These are phyloP conservation scores for Globisporangium okanoganense DNA, from an alignment of 352 stramenopile genomes.

Conservation along the genomic window DNA sequence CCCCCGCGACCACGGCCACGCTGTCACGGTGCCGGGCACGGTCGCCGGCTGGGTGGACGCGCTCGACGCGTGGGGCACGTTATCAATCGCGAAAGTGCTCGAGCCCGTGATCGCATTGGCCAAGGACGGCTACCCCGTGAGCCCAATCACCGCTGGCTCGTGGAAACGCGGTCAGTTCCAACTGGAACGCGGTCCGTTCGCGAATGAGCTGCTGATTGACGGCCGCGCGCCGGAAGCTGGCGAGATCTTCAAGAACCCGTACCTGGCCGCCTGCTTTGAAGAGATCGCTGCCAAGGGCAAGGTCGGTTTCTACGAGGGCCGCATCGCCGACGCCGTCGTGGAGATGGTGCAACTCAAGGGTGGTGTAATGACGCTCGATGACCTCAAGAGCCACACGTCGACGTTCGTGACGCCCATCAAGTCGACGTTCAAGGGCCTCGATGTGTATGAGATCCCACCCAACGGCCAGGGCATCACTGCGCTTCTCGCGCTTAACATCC, in stretches of 20 bases:
- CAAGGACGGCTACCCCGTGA: conserved; percentile 92
- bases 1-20: conserved; percentile 55
- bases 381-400: conserved; percentile 84
- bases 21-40: conserved; percentile 89
- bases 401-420: conserved; percentile 91
- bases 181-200: conserved; percentile 54
- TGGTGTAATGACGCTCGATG: conserved; percentile 73
- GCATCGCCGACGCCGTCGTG: conserved; percentile 87
- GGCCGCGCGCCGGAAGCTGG: conserved; percentile 51
- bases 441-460: conserved; percentile 93
- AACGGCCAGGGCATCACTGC: conserved; percentile 96
- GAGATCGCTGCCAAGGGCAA: conserved; percentile 86
- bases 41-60: conserved; percentile 92
- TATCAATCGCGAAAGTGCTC: conserved; percentile 86
- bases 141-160: conserved; percentile 77
- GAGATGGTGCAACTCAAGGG: conserved; percentile 60
- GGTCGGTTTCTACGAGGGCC: conserved; percentile 81
- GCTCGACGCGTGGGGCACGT: conserved; percentile 75
- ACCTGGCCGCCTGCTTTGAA: conserved; percentile 81
- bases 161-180: conserved; percentile 79
- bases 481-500: conserved; percentile 93
- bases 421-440: conserved; percentile 77
- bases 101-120: conserved; percentile 88
- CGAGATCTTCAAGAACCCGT: conserved; percentile 87
- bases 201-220: conserved; percentile 47